Evolutionary conservation across 768 basidiomycete genomes (phyloP), one percentile per base, ranked within the genome.

Genomic region (Russula brevipes): DNA sequence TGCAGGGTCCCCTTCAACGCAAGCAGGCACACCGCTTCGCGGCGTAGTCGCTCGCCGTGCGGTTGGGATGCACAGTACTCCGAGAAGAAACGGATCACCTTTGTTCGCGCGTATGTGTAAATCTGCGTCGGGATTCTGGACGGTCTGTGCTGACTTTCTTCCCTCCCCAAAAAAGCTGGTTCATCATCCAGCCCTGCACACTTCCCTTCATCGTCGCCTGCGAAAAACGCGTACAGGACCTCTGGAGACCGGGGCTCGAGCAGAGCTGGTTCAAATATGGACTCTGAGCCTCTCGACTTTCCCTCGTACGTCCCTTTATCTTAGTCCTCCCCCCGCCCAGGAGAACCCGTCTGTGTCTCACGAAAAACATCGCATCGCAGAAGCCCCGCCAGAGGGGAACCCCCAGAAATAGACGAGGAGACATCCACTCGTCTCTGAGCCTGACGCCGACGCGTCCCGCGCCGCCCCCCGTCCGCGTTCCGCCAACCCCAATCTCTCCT

Each of bases 341-440:
- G 1, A 17, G 41, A 4, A 12, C 30, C 38, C 44, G 54, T 54
- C 42, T 53, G 7, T 1, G 12, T 9, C 24, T 44, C 17, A 57
- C 59, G 47, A 12, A 42, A 42, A 10, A 17, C 36, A 2, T 24
- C 31, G 1, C 33, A 33, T 42, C 49, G 19, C 67, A 86, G 85
- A 73, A 85, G 81, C 67, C 85, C 85, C 16, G 71, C 76, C 5
- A 70, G 72, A 36, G 73, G 69, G 79, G 80, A 8, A 89, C 90
- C 0, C 90, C 84, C 14, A 84, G 81, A 70, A 88, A 88, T 68
- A 81, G 86, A 39, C 84, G 94, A 41, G 94, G 94, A 4, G 94
- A 97, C 69, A 95, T 97, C 44, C 93, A 95, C 72, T 94, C 94
- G 6, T 88, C 91, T 12, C 73, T 87, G 52, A 76, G 82, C 61